Evolutionary conservation across 805 yeast genomes (phyloP).

Genomic region (Pichia sporocuriosa): DNA sequence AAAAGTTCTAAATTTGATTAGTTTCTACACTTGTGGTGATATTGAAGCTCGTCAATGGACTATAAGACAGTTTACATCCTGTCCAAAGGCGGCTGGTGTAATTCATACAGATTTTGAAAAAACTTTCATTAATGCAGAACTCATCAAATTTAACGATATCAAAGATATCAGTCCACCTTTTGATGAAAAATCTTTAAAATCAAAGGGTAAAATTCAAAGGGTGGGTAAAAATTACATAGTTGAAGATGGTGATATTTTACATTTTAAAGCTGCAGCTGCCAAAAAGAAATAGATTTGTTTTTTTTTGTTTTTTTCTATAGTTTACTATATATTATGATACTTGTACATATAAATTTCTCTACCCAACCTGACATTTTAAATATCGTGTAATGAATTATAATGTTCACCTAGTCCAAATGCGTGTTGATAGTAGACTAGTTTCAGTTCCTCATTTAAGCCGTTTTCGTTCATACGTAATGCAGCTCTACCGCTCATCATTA

Average conservation of each 20-base stretch:
- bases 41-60: constrained; percentile 99
- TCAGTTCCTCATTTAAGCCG: constrained; percentile 47
- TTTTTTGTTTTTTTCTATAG: background rate
- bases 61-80: constrained; percentile 80
- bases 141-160: constrained; percentile 79
- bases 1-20: constrained; percentile 74
- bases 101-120: constrained; percentile 93
- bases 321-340: background rate
- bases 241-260: constrained; percentile 90
- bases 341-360: constrained; percentile 1
- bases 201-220: constrained; percentile 81
- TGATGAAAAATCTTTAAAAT: constrained; percentile 76
- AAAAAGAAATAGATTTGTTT: constrained; percentile 11
- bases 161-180: constrained; percentile 49
- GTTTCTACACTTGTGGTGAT: constrained; percentile 94
- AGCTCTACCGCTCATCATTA: constrained; percentile 72
- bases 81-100: constrained; percentile 99
- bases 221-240: constrained; percentile 95
- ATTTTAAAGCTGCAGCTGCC: constrained; percentile 79
- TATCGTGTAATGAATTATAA: constrained; percentile 63
- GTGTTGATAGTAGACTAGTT: constrained; percentile 77
- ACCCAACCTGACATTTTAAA: background rate
- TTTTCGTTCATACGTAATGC: constrained; percentile 56
- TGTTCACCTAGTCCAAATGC: constrained; percentile 91
- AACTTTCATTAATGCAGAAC: constrained; percentile 91